phyloP scores from a whole-genome alignment of 1,139 yeast genomes.

The Geotrichum candidum region DNA sequence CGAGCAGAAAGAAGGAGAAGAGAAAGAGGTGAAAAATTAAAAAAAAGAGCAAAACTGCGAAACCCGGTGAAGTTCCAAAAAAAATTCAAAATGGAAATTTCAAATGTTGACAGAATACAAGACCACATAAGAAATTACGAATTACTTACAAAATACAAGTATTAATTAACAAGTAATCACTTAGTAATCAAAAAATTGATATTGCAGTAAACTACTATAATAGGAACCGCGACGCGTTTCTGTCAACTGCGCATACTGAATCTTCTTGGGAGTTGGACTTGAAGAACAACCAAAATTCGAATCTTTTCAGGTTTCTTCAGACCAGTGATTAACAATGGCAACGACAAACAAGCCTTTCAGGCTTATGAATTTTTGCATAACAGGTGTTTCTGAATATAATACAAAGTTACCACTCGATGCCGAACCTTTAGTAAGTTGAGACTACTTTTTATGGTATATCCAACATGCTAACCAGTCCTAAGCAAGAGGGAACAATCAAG shows the following conservation, averaged over 20 bases:
- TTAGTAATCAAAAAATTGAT: background rate
- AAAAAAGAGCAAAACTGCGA: background rate
- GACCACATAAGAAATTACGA: background rate
- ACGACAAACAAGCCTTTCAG: constrained; percentile 11
- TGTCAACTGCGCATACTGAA: background rate
- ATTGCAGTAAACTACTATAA: background rate
- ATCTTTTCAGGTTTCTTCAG: background rate
- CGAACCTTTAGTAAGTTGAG: constrained; percentile 4
- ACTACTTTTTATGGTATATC: background rate
- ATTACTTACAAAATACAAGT: background rate
- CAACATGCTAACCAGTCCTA: background rate
- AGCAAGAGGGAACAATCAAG: background rate
- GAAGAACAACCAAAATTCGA: background rate
- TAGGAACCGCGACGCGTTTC: background rate
- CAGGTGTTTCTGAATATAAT: constrained; percentile 15
- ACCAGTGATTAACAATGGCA: background rate
- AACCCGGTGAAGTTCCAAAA: background rate
- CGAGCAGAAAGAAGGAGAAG: background rate
- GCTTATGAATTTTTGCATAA: constrained; percentile 15
- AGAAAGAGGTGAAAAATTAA: background rate
- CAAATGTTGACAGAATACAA: background rate
- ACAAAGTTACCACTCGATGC: background rate
- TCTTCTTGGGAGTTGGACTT: background rate
- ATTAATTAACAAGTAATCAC: background rate
- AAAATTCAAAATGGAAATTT: background rate